Conservation (phyloP, 306 rosid genomes). For the Arachis stenosperma region DNA sequence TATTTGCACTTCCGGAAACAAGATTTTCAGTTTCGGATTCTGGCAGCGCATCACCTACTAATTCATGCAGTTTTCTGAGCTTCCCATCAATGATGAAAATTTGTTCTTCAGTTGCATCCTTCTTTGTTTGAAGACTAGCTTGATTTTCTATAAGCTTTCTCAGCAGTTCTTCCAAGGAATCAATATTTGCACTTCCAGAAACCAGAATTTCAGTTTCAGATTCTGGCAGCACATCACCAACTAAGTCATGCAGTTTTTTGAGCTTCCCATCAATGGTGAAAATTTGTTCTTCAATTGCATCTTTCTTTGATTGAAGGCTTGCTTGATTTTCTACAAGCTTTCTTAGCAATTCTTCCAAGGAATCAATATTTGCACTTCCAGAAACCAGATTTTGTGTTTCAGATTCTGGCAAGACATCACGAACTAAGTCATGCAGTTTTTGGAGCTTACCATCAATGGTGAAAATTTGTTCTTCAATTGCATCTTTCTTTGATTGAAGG, state of each 20-base stretch:
- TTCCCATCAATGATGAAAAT: slow-evolving; percentile 52
- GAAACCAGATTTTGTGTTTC: slow-evolving; percentile 51
- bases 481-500: slow-evolving; percentile 49
- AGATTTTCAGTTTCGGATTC: slow-evolving; percentile 48
- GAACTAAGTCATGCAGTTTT: slow-evolving; percentile 63
- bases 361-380: slow-evolving; percentile 60
- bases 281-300: too few species aligned
- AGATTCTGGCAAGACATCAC: slow-evolving; percentile 62
- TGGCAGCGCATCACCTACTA: slow-evolving; percentile 63
- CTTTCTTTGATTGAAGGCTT: slow-evolving; percentile 38
- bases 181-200: too few species aligned
- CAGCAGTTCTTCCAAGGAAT: too few species aligned
- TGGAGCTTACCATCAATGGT: slow-evolving; percentile 57
- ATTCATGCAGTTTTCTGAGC: slow-evolving; percentile 62
- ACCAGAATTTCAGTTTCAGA: too few species aligned
- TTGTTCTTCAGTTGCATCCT: slow-evolving; percentile 52
- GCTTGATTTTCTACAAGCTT: slow-evolving; percentile 67
- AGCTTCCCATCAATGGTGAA: too few species aligned
- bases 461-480: slow-evolving; percentile 50
- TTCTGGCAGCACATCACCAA: too few species aligned
- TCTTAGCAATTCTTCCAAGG: slow-evolving; percentile 66
- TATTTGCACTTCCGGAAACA: slow-evolving; percentile 56
- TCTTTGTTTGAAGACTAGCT: slow-evolving; percentile 25
- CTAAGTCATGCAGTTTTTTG: too few species aligned
- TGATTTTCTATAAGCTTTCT: neutral